Conservation (phyloP, 73 alveolate species). For the Breviolum minutum region DNA sequence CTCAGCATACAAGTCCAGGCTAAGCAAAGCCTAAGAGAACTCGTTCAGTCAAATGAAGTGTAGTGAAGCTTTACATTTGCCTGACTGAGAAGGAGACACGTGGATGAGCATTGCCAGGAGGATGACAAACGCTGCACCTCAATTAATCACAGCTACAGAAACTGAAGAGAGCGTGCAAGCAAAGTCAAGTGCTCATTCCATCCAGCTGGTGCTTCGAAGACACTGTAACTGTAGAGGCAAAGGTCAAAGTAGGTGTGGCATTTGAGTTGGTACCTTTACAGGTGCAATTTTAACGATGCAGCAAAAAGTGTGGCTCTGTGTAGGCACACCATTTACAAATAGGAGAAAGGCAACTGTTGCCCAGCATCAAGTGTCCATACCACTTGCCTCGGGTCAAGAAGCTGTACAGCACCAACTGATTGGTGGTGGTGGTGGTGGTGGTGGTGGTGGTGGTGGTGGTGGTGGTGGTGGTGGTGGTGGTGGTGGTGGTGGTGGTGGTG, state of each 20-base stretch:
- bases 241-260: slow-evolving; percentile 66
- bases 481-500: too few species aligned
- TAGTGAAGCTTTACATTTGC: neutral
- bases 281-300: neutral
- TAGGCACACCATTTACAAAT: slow-evolving; percentile 74
- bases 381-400: slow-evolving; percentile 23
- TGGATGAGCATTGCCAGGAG: neutral
- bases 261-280: slow-evolving; percentile 60
- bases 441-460: too few species aligned
- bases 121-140: slow-evolving; percentile 2
- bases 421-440: neutral
- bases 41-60: neutral
- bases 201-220: slow-evolving; percentile 18
- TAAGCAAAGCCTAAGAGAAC: slow-evolving; percentile 56
- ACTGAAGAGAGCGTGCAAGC: neutral
- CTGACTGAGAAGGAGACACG: neutral
- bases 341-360: slow-evolving; percentile 76
- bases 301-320: neutral
- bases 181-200: neutral
- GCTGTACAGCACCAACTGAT: neutral
- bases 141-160: neutral
- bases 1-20: slow-evolving; percentile 45
- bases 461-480: too few species aligned
- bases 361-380: slow-evolving; percentile 66
- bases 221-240: slow-evolving; percentile 64